Evolutionary conservation across 371 early-diverging fungal genomes (phyloP).

Genomic region (Haplosporangium sp.): DNA sequence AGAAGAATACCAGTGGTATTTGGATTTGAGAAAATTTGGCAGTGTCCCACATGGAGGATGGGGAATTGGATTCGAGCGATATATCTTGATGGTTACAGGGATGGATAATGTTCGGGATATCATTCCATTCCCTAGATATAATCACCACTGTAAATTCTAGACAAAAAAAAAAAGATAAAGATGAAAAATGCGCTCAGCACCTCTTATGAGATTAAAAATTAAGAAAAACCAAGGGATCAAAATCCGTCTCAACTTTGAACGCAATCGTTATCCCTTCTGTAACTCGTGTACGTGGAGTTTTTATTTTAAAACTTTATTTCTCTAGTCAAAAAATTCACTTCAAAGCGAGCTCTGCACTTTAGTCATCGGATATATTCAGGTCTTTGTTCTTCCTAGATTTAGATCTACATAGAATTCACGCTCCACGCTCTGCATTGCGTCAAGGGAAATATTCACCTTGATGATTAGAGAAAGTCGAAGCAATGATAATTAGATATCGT

Average conservation of each 20-base stretch:
- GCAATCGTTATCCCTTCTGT: too few species aligned
- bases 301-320: too few species aligned
- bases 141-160: conserved; percentile 63
- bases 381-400: too few species aligned
- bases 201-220: background rate
- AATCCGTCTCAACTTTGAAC: background rate
- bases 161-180: background rate
- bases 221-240: background rate
- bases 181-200: background rate
- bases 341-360: too few species aligned
- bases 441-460: too few species aligned
- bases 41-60: conserved; percentile 93
- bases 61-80: conserved; percentile 94
- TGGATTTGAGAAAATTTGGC: conserved; percentile 88
- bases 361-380: too few species aligned
- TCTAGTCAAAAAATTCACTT: too few species aligned
- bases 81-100: conserved; percentile 83
- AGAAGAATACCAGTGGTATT: conserved; percentile 88
- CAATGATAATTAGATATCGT: too few species aligned
- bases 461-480: too few species aligned
- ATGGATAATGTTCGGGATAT: conserved; percentile 87
- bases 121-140: conserved; percentile 82
- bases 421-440: too few species aligned
- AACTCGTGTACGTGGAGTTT: too few species aligned
- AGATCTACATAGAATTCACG: too few species aligned